Conservation (phyloP, 1,284 basidiomycete genomes). For the Ceratobasidium sp. region DNA sequence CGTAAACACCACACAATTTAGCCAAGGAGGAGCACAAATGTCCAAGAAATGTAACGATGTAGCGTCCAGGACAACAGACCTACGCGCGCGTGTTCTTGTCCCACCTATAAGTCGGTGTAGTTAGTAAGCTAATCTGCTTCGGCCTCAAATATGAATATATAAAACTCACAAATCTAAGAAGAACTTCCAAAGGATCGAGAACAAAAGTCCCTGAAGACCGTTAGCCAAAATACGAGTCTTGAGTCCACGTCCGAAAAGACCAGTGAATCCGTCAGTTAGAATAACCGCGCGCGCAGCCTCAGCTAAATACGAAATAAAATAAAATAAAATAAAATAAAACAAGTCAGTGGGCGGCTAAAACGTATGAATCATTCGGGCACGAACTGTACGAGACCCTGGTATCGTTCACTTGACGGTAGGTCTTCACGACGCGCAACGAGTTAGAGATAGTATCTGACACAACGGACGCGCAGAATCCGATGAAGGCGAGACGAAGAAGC, state of each 20-base stretch:
- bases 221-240: slow-evolving; percentile 88
- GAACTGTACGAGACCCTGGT: slow-evolving; percentile 77
- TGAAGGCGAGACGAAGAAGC: slow-evolving; percentile 83
- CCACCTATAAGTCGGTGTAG: slow-evolving; percentile 54
- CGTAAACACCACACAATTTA: too few species aligned
- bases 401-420: slow-evolving; percentile 89
- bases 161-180: slow-evolving; percentile 82
- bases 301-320: too few species aligned
- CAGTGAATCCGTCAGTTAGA: slow-evolving; percentile 71
- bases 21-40: too few species aligned
- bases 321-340: neutral
- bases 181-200: slow-evolving; percentile 86
- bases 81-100: slow-evolving; percentile 55
- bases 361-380: slow-evolving; percentile 45
- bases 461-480: slow-evolving; percentile 86
- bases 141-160: neutral
- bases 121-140: slow-evolving; percentile 2
- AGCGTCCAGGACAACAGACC: neutral
- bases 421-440: slow-evolving; percentile 91
- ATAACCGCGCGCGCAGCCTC: slow-evolving; percentile 78
- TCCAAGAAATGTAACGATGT: neutral
- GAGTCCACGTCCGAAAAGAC: slow-evolving; percentile 84
- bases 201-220: slow-evolving; percentile 87
- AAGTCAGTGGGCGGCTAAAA: neutral
- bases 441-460: slow-evolving; percentile 87